Percentiles rank a stretch among this genome's conserved stretches.
Evolutionary conservation across 1,284 basidiomycete species (phyloP).

Genomic region (Ustilago sp.): DNA sequence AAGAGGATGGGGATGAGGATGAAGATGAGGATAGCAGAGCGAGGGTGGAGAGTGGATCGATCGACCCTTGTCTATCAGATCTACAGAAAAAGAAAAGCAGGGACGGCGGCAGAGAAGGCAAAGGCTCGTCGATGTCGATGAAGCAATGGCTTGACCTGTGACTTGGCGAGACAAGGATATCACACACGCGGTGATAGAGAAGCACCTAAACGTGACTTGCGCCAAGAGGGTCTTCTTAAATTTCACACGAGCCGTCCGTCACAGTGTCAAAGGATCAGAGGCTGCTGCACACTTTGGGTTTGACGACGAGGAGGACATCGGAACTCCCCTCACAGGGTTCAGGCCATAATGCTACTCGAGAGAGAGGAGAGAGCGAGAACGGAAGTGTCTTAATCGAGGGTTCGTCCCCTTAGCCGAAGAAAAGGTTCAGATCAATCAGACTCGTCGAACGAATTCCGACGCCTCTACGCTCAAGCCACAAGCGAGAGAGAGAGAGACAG

Average conservation of each 20-base stretch:
- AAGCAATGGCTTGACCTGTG: not conserved
- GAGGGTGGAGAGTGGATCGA: not conserved
- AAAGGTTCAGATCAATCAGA: not conserved
- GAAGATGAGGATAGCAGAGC: not conserved
- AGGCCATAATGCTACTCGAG: not conserved
- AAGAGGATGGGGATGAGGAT: not conserved
- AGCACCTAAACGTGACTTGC: conserved; percentile 8
- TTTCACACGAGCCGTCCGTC: conserved; percentile 7
- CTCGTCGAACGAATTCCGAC: conserved; percentile 6
- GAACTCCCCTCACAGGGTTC: conserved; percentile 12
- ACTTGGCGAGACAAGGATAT: not conserved
- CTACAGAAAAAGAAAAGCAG: conserved; percentile 1
- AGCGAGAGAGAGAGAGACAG: not conserved
- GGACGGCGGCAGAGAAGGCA: not conserved
- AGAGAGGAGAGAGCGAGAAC: conserved; percentile 2
- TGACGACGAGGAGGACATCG: conserved; percentile 3
- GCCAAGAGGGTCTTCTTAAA: conserved; percentile 1
- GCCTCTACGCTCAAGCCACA: not conserved
- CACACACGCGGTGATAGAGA: not conserved
- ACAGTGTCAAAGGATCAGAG: conserved; percentile 2
- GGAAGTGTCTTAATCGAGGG: conserved; percentile 10
- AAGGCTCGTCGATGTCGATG: too few species aligned
- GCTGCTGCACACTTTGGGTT: conserved; percentile 7
- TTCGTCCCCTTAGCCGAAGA: not conserved
- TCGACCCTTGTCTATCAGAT: not conserved